phyloP scores from a whole-genome alignment of 1,284 basidiomycete species.

The Cryptococcus floricola region DNA sequence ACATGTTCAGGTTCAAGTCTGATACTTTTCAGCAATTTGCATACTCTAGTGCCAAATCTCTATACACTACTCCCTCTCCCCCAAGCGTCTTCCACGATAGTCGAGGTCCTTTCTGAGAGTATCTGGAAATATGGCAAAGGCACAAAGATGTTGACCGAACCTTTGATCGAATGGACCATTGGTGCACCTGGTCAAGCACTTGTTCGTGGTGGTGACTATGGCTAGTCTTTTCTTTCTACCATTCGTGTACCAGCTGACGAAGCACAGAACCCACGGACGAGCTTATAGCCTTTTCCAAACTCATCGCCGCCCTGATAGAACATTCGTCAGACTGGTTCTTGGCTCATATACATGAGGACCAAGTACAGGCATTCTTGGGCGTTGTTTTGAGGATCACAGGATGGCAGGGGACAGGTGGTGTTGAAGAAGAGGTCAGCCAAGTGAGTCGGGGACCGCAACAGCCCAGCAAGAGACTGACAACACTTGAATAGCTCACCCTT shows the following conservation, averaged over 20 bases:
- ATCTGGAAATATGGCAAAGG: constrained; percentile 68
- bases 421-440: constrained; percentile 79
- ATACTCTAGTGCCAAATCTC: constrained; percentile 46
- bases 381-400: constrained; percentile 70
- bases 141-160: constrained; percentile 69
- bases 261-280: constrained; percentile 38
- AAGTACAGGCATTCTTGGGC: constrained; percentile 66
- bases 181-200: constrained; percentile 48
- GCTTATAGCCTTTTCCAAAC: constrained; percentile 62
- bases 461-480: too few relatives aligned
- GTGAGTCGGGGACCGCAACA: constrained; percentile 20
- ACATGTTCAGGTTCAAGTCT: neutral
- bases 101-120: constrained; percentile 71
- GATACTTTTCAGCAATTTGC: constrained; percentile 51
- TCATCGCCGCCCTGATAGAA: constrained; percentile 74
- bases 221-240: constrained; percentile 8
- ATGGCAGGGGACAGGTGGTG: constrained; percentile 68
- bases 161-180: constrained; percentile 69
- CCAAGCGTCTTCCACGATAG: constrained; percentile 65
- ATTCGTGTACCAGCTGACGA: neutral
- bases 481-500: constrained; percentile 59
- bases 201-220: constrained; percentile 23
- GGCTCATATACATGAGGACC: constrained; percentile 59
- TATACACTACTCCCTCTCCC: constrained; percentile 58
- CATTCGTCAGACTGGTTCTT: constrained; percentile 79